Percentiles rank a stretch among this genome's conserved stretches.
These are phyloP conservation scores for Arctostaphylos glauca DNA, from an alignment of 148 eudicot genomes.

Conservation along the genomic window DNA sequence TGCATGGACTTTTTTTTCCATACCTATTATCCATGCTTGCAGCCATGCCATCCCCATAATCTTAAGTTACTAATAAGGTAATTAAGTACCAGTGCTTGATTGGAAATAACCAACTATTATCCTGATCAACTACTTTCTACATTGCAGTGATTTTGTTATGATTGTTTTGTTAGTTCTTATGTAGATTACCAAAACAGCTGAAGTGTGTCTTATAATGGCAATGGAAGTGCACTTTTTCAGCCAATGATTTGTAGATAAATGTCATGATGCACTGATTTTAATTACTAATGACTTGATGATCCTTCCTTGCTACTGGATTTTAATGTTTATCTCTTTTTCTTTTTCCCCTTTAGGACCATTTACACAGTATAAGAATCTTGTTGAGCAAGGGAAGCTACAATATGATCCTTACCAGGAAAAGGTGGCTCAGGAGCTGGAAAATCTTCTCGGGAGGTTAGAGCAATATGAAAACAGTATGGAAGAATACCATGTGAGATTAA, in stretches of 20 bases:
- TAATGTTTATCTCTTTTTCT: background rate
- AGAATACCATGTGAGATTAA: slow-evolving; percentile 61
- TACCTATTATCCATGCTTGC: background rate
- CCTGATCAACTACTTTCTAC: background rate
- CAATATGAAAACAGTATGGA: slow-evolving; percentile 86
- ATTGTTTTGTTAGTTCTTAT: background rate
- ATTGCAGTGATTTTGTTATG: background rate
- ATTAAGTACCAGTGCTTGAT: background rate
- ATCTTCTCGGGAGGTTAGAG: slow-evolving; percentile 65
- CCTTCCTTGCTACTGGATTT: background rate
- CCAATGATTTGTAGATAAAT: background rate
- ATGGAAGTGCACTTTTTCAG: background rate
- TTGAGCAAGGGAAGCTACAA: slow-evolving; percentile 71
- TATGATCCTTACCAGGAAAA: slow-evolving; percentile 85
- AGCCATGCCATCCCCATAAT: background rate
- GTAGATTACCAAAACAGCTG: background rate
- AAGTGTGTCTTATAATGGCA: background rate
- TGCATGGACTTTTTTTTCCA: background rate
- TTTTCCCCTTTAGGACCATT: slow-evolving; percentile 52
- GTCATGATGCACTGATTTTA: background rate
- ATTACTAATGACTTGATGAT: background rate
- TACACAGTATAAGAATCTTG: slow-evolving; percentile 59
- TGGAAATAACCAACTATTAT: background rate
- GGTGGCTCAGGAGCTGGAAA: slow-evolving; percentile 72
- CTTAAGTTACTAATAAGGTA: background rate